Base-by-base conservation (phyloP, 2,329 filamentous ascomycete species). In the Fusarium solani-melongenae region DNA sequence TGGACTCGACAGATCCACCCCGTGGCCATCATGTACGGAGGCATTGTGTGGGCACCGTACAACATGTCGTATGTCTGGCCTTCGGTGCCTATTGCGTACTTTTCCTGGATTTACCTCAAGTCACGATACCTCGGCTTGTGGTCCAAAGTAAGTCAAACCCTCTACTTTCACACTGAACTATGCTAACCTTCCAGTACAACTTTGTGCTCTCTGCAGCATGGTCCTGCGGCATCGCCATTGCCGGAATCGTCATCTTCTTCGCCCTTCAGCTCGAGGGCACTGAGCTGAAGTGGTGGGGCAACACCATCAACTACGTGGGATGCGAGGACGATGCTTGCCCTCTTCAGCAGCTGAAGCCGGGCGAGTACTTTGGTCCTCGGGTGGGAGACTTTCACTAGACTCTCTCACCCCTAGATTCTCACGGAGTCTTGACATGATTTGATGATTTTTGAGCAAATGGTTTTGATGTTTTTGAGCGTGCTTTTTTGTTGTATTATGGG, bases 241-340 rank as follows among this genome's bases (percentile, higher is more conserved):
- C 85, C 0, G 86, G 79, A 17, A 80, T 88, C 27, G 67, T 88
- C 62, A 85, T 87, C 62, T 85, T 88, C 79, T 88, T 88, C 70
- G 81, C 83, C 10, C 78, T 88, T 7, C 81, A 86, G 71, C 86
- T 82, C 72, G 77, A 76, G 1, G 76, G 78, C 3, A 72, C 82
- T 2, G 74, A 80, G 31, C 51, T 87, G 29, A 72, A 81, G 6
- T 87, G 85, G 86, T 87, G 85, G 85, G 86, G 86, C 3, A 87
- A 86, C 71, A 78, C 24, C 15, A 71, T 77, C 6, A 62, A 69
- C 1, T 67, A 59, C 15, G 57, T 73, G 24, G 80, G 80, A 38
- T 81, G 80, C 17, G 79, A 81, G 29, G 78, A 76, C 11, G 62
- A 57, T 4, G 62, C 59, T 5, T 81, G 79, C 62, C 67, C 72